These are phyloP conservation scores for Penicillium janthinellum DNA, from an alignment of 2,329 filamentous ascomycete genomes.

Conservation along the genomic window DNA sequence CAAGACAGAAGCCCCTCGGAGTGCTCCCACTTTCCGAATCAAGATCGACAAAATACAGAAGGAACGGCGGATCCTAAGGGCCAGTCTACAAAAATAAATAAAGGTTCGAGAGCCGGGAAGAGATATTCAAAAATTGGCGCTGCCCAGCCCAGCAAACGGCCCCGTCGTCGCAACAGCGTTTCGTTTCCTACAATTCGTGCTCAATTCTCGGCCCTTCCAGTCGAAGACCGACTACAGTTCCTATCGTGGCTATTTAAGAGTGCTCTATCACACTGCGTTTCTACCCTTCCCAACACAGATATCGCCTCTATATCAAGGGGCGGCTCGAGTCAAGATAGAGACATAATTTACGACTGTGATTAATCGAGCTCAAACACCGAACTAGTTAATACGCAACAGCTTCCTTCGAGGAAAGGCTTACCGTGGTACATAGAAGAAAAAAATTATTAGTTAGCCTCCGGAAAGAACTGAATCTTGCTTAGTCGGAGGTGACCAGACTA, in stretches of 20 bases:
- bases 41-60: neutral
- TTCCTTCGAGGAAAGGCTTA: conserved; percentile 9
- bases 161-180: neutral
- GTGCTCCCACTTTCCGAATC: neutral
- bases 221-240: neutral
- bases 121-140: neutral
- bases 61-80: neutral
- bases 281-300: neutral
- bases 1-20: conserved; percentile 1
- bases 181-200: conserved; percentile 2
- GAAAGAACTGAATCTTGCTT: conserved; percentile 10
- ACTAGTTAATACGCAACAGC: neutral
- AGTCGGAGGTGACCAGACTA: conserved; percentile 8
- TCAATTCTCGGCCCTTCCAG: conserved; percentile 6
- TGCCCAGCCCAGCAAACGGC: neutral
- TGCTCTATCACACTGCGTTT: neutral
- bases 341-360: neutral
- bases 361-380: neutral
- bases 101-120: neutral
- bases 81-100: neutral
- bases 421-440: conserved; percentile 3
- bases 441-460: conserved; percentile 7
- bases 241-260: conserved; percentile 3
- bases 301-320: neutral
- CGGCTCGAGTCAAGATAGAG: neutral